Evolutionary conservation across 345 rosid species (phyloP).

Genomic region (Dipteronia sinensis): DNA sequence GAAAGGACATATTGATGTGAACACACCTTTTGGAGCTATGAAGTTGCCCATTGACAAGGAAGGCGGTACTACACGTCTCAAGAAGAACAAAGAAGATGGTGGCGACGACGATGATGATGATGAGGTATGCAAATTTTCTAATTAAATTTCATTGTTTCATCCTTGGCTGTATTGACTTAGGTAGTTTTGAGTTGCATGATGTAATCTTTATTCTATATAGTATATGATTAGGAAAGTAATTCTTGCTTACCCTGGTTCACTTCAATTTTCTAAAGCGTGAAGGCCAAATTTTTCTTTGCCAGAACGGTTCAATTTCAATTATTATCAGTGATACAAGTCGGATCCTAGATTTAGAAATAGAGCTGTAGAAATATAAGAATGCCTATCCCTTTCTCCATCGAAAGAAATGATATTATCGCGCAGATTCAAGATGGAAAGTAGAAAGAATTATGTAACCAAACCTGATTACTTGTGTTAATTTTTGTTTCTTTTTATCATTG

Average conservation of each 20-base stretch:
- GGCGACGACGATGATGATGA: constrained; percentile 61
- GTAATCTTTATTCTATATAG: neutral
- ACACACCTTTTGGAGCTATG: constrained; percentile 95
- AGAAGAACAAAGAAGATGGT: constrained; percentile 77
- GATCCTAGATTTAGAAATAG: too few species aligned
- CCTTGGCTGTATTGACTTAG: neutral
- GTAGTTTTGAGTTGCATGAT: neutral
- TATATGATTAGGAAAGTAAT: neutral
- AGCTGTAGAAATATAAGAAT: too few species aligned
- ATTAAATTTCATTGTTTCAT: neutral
- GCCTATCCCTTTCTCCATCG: too few species aligned
- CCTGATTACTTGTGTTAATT: neutral
- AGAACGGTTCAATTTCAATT: too few species aligned
- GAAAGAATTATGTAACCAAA: neutral
- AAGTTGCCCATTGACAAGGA: constrained; percentile 92
- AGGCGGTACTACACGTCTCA: constrained; percentile 84
- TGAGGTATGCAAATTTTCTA: constrained; percentile 39
- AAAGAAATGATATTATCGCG: too few species aligned
- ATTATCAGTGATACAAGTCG: too few species aligned
- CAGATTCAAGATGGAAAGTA: too few species aligned
- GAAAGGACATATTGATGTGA: constrained; percentile 80
- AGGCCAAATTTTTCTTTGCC: neutral
- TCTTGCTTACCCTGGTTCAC: neutral
- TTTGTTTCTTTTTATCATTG: neutral
- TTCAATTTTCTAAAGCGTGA: constrained; percentile 5